Conservation (phyloP, 805 yeast genomes). For the Starmerella tilneyi region DNA sequence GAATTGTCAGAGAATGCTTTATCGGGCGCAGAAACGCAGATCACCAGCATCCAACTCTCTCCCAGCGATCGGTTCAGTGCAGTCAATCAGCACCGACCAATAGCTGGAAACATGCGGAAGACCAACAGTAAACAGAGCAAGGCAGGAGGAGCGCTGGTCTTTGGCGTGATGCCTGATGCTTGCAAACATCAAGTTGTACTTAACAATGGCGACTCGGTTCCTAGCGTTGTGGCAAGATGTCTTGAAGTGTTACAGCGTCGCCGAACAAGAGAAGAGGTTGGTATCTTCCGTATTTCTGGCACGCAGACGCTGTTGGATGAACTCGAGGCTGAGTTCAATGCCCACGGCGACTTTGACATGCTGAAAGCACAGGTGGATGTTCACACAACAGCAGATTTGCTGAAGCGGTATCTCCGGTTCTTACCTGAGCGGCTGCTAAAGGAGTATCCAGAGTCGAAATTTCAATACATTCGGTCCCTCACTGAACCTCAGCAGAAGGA, state of each 20-base stretch:
- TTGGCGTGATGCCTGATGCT: slow-evolving; percentile 12
- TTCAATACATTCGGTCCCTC: slow-evolving; percentile 21
- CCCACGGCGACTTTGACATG: slow-evolving; percentile 23
- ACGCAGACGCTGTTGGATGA: slow-evolving; percentile 53
- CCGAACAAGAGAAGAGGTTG: slow-evolving; percentile 76
- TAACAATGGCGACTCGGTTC: slow-evolving; percentile 42
- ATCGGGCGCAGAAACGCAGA: background rate
- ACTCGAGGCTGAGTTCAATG: slow-evolving; percentile 56
- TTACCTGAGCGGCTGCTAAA: slow-evolving; percentile 50
- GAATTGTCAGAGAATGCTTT: too few species aligned
- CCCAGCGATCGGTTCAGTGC: too few species aligned
- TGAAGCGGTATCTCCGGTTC: slow-evolving; percentile 73
- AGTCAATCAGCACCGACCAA: background rate
- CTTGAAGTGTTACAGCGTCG: slow-evolving; percentile 53
- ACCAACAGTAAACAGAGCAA: too few species aligned
- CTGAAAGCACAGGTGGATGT: slow-evolving; percentile 40
- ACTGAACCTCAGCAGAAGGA: slow-evolving; percentile 29
- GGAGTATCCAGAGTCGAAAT: slow-evolving; percentile 17
- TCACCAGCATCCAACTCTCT: too few species aligned
- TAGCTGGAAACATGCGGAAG: background rate
- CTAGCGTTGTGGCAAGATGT: slow-evolving; percentile 70
- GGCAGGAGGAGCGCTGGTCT: background rate
- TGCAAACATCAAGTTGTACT: slow-evolving; percentile 50
- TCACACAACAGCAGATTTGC: slow-evolving; percentile 75
- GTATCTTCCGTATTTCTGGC: slow-evolving; percentile 73